Base-by-base conservation (phyloP, 495 filamentous ascomycete species). In the Hypoxylon intermedium region DNA sequence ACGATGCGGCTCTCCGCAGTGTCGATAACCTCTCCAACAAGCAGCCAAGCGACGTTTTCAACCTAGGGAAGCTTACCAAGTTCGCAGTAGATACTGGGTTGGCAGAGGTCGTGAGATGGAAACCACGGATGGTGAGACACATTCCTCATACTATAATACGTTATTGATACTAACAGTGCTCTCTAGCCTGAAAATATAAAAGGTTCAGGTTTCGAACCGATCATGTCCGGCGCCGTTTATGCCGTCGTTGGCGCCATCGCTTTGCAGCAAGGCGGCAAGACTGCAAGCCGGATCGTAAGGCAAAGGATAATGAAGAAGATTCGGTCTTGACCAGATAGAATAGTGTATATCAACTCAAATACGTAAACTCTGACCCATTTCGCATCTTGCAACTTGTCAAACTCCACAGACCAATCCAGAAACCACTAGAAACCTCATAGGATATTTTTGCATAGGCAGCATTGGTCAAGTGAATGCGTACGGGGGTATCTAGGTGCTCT, bases 211-310 rank as follows among this genome's bases (percentile, higher is more conserved):
- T 67, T 89, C 24, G 81, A 88, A 2, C 69, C 85, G 9, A 85
- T 98, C 31, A 76, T 92, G 42, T 78, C 85, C n/a, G 84, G 90
- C 47, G 83, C 89, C 16, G 65, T 97, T 49, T 94, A 89, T 68
- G 90, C 92, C 12, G 86, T 99, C 19, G 72, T 98, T 31, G 94
- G 94, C 19, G 94, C 95, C 19, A 73, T 98, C 53, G 85, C 92
- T 7, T 74, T 98, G 56, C 89, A 96, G 72, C 87, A 88, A 60
- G 94, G 94, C 21, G 90, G 89, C 42, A 84, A 87, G 42, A 79
- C 87, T 51, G 93, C 95, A 43, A 87, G 86, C 52, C 78, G 83
- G 71, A 75, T 94, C 53, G 85, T 88, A 13, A 83, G 82, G 67
- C 89, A 97, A 54, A 87, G 85, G 74, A 87, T 98, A 68, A 73